A percentile compares a stretch with the other conserved stretches of the same genome.
Conservation (phyloP, 2,329 filamentous ascomycete genomes). For the Blumeriella jaapii region DNA sequence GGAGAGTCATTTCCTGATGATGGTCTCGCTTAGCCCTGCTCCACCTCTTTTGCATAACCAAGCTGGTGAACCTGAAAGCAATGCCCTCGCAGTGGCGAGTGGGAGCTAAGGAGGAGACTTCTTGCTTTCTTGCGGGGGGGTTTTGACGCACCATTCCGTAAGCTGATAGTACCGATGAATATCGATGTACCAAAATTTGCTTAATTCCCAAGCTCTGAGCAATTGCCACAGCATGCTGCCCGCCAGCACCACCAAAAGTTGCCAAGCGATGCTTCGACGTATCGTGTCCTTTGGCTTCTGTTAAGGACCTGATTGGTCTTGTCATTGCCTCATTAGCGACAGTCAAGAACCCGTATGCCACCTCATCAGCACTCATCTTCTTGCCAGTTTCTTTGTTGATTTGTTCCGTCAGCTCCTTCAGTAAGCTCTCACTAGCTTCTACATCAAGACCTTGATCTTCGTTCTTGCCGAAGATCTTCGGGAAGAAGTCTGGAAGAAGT, state of each 20-base stretch:
- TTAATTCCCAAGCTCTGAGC: slow-evolving; percentile 73
- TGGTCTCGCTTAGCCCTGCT: too few species aligned
- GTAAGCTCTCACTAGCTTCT: slow-evolving; percentile 61
- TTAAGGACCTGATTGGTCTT: slow-evolving; percentile 77
- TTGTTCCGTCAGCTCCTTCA: slow-evolving; percentile 63
- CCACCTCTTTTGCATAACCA: too few species aligned
- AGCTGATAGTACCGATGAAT: slow-evolving; percentile 80
- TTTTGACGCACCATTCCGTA: slow-evolving; percentile 60
- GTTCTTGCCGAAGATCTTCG: slow-evolving; percentile 86
- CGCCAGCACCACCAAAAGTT: slow-evolving; percentile 84
- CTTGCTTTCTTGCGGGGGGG: background rate
- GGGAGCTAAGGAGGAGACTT: background rate
- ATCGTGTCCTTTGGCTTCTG: slow-evolving; percentile 85
- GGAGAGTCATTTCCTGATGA: too few species aligned
- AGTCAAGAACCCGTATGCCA: slow-evolving; percentile 80
- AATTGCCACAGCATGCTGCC: slow-evolving; percentile 86
- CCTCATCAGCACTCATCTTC: slow-evolving; percentile 67
- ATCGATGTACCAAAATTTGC: slow-evolving; percentile 76
- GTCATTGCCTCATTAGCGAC: slow-evolving; percentile 91
- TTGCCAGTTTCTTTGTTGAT: slow-evolving; percentile 67
- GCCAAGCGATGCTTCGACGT: slow-evolving; percentile 83
- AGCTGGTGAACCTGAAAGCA: too few species aligned
- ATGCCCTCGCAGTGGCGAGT: too few species aligned
- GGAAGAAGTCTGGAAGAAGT: slow-evolving; percentile 82
- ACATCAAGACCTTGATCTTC: slow-evolving; percentile 73